Percentiles rank a stretch among this genome's conserved stretches.
These are phyloP conservation scores for Cubamyces lactineus DNA, from an alignment of 768 basidiomycete genomes.

Conservation along the genomic window DNA sequence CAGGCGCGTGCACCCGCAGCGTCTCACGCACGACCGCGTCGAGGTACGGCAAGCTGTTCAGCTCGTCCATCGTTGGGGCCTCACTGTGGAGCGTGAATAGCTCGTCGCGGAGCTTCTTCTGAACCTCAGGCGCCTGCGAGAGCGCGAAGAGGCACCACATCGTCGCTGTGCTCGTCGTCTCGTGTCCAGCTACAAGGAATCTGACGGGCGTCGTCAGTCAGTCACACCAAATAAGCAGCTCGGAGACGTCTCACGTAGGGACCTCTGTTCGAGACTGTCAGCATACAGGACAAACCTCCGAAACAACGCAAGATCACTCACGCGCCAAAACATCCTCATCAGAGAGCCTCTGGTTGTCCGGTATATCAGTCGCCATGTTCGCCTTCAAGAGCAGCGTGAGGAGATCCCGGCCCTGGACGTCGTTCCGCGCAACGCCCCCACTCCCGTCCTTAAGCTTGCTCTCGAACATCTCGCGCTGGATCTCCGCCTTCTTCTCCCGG, in stretches of 20 bases:
- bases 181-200: slow-evolving; percentile 42
- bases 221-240: too few relatives aligned
- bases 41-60: slow-evolving; percentile 69
- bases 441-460: slow-evolving; percentile 8
- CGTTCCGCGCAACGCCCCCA: slow-evolving; percentile 39
- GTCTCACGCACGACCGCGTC: slow-evolving; percentile 68
- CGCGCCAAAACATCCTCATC: slow-evolving; percentile 67
- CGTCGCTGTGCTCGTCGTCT: slow-evolving; percentile 46
- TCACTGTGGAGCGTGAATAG: slow-evolving; percentile 45
- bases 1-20: slow-evolving; percentile 58
- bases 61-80: slow-evolving; percentile 66
- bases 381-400: slow-evolving; percentile 63
- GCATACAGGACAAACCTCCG: neutral
- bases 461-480: slow-evolving; percentile 22
- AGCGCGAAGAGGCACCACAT: slow-evolving; percentile 44
- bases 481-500: slow-evolving; percentile 38
- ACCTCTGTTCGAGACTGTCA: slow-evolving; percentile 14
- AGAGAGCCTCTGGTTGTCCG: slow-evolving; percentile 55
- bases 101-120: slow-evolving; percentile 45
- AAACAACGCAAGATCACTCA: slow-evolving; percentile 34
- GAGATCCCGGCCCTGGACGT: slow-evolving; percentile 53
- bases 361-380: slow-evolving; percentile 65
- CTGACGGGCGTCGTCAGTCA: neutral
- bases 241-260: slow-evolving; percentile 17
- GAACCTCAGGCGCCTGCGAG: slow-evolving; percentile 41